A percentile compares a stretch with the other conserved stretches of the same genome.
Evolutionary conservation across 768 basidiomycete genomes (phyloP).

Genomic region (Rhodotorula toruloides): DNA sequence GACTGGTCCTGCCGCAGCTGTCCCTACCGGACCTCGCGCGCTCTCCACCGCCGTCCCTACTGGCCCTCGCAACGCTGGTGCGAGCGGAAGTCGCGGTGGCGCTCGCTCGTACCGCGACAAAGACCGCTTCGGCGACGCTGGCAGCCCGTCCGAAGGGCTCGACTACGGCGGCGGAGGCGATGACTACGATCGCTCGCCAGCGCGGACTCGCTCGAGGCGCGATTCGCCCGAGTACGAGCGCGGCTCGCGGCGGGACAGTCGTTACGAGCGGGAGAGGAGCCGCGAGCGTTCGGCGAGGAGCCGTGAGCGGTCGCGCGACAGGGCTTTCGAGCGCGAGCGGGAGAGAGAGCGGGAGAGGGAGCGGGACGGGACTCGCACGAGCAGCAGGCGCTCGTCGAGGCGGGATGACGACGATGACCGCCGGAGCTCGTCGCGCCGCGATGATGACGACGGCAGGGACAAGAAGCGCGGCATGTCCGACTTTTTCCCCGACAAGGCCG

Average conservation of each 20-base stretch:
- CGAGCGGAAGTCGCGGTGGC: conserved; percentile 5
- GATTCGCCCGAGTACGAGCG: conserved; percentile 6
- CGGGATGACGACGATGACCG: not conserved
- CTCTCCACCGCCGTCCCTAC: conserved; percentile 24
- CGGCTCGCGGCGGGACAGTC: not conserved
- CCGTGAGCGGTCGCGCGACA: conserved; percentile 6
- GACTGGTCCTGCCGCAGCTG: not conserved
- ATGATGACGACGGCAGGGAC: not conserved
- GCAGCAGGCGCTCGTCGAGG: not conserved
- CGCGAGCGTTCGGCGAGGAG: conserved; percentile 1
- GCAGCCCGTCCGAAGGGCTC: conserved; percentile 6
- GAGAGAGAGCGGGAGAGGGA: conserved; percentile 16
- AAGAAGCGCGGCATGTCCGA: conserved; percentile 5
- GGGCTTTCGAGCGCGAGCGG: conserved; percentile 23
- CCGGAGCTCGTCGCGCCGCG: not conserved
- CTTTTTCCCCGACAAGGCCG: conserved; percentile 25
- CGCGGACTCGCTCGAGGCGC: conserved; percentile 8
- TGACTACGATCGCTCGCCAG: conserved; percentile 5
- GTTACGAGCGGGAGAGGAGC: not conserved
- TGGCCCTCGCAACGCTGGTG: conserved; percentile 2
- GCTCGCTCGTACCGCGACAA: conserved; percentile 30
- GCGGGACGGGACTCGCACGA: not conserved
- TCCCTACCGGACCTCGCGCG: conserved; percentile 24
- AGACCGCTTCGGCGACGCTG: conserved; percentile 15
- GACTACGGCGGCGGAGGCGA: conserved; percentile 33